Evolutionary conservation across 2,329 filamentous ascomycete species (phyloP).

Genomic region (Beauveria rudraprayagi): DNA sequence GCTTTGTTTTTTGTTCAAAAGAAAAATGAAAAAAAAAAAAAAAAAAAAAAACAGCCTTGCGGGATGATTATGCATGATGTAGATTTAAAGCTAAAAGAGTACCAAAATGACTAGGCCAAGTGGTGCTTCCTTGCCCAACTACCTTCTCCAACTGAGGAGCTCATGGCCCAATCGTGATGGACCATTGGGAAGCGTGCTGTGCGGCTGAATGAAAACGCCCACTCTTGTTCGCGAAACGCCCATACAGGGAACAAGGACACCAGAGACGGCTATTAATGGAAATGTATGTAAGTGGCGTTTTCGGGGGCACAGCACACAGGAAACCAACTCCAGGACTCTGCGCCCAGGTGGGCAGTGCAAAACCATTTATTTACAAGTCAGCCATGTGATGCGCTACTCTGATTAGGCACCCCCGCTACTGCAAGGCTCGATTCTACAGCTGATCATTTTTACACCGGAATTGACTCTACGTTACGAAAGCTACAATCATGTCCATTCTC

Average conservation of each 20-base stretch:
- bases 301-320: not conserved
- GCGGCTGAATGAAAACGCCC: slow-evolving; percentile 3
- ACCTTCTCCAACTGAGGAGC: not conserved
- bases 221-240: slow-evolving; percentile 1
- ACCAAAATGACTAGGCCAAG: not conserved
- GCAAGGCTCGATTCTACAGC: not conserved
- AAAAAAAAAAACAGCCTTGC: slow-evolving; percentile 9
- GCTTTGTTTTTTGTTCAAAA: too few relatives aligned
- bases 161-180: slow-evolving; percentile 2
- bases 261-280: not conserved
- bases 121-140: not conserved
- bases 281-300: not conserved
- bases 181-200: not conserved
- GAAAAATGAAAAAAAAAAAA: too few relatives aligned
- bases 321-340: not conserved
- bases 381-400: not conserved
- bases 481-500: not conserved
- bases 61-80: not conserved
- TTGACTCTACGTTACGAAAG: not conserved
- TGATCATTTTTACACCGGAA: not conserved
- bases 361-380: not conserved
- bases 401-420: not conserved
- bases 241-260: not conserved
- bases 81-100: not conserved
- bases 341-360: not conserved